A percentile compares a stretch with the other conserved stretches of the same genome.
These are phyloP conservation scores for Fusarium nanum DNA, from an alignment of 2,329 filamentous ascomycete species.

Conservation along the genomic window DNA sequence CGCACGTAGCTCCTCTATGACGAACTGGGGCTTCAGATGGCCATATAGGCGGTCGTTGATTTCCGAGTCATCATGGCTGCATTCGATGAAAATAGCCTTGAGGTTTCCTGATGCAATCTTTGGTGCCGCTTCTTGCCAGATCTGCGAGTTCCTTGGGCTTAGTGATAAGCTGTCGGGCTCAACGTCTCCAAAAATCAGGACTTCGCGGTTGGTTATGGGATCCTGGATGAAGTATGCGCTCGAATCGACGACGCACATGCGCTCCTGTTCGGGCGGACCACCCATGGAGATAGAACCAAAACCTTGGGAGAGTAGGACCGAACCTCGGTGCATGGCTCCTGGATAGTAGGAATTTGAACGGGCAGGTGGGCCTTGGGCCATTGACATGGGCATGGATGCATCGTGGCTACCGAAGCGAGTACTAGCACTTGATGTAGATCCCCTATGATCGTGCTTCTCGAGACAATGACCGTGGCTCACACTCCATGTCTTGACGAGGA, in stretches of 20 bases:
- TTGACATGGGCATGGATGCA: slow-evolving; percentile 53
- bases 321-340: slow-evolving; percentile 36
- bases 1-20: slow-evolving; percentile 80
- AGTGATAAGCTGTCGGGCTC: slow-evolving; percentile 90
- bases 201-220: slow-evolving; percentile 74
- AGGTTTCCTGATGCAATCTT: slow-evolving; percentile 81
- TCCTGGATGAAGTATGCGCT: slow-evolving; percentile 95
- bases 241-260: slow-evolving; percentile 81
- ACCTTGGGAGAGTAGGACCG: slow-evolving; percentile 50
- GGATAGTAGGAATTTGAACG: slow-evolving; percentile 46
- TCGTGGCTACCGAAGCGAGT: slow-evolving; percentile 64
- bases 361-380: slow-evolving; percentile 39
- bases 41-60: slow-evolving; percentile 84
- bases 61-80: slow-evolving; percentile 87
- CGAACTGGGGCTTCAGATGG: slow-evolving; percentile 84
- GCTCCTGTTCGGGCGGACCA: slow-evolving; percentile 55
- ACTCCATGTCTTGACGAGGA: slow-evolving; percentile 88
- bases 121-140: slow-evolving; percentile 90
- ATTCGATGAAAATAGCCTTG: slow-evolving; percentile 91
- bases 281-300: slow-evolving; percentile 42
- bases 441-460: slow-evolving; percentile 75
- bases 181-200: slow-evolving; percentile 95
- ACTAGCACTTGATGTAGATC: slow-evolving; percentile 62
- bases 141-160: slow-evolving; percentile 79
- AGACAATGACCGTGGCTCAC: slow-evolving; percentile 93